Evolutionary conservation across 2,329 filamentous ascomycete genomes (phyloP).

Genomic region (Aphanocladium album): DNA sequence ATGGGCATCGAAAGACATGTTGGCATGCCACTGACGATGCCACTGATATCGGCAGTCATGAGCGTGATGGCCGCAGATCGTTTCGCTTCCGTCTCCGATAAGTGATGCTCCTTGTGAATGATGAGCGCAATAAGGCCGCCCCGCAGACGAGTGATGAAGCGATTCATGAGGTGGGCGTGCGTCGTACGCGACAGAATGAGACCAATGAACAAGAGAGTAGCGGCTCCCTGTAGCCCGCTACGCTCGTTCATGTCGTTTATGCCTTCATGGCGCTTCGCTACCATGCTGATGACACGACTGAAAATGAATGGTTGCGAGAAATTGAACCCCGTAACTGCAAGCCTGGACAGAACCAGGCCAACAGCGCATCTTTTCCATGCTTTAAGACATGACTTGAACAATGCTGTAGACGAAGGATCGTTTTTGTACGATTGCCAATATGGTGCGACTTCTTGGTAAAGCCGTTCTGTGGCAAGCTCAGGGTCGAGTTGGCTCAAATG

Average conservation of each 20-base stretch:
- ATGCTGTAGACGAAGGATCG: background rate
- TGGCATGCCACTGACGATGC: background rate
- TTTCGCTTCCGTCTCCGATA: constrained; percentile 25
- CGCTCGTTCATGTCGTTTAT: background rate
- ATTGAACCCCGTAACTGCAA: background rate
- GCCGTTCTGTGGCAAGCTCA: background rate
- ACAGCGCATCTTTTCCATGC: constrained; percentile 15
- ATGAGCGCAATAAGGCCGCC: constrained; percentile 37
- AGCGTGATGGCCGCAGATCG: constrained; percentile 17
- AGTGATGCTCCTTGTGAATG: constrained; percentile 38
- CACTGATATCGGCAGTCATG: constrained; percentile 5
- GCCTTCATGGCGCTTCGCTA: constrained; percentile 17
- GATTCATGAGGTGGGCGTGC: constrained; percentile 9
- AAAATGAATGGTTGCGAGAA: background rate
- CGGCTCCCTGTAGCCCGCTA: background rate
- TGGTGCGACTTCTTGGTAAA: background rate
- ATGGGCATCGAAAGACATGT: background rate
- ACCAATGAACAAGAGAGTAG: background rate
- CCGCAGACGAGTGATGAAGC: constrained; percentile 27
- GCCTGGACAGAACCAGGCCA: background rate
- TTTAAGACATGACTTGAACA: constrained; percentile 17
- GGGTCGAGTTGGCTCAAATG: background rate
- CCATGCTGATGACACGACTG: constrained; percentile 13
- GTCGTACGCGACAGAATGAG: background rate
- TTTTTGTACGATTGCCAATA: background rate